Evolutionary conservation across 352 stramenopile species (phyloP), one percentile per base, ranked within the genome.

Genomic region (Phytophthora nicotianae): DNA sequence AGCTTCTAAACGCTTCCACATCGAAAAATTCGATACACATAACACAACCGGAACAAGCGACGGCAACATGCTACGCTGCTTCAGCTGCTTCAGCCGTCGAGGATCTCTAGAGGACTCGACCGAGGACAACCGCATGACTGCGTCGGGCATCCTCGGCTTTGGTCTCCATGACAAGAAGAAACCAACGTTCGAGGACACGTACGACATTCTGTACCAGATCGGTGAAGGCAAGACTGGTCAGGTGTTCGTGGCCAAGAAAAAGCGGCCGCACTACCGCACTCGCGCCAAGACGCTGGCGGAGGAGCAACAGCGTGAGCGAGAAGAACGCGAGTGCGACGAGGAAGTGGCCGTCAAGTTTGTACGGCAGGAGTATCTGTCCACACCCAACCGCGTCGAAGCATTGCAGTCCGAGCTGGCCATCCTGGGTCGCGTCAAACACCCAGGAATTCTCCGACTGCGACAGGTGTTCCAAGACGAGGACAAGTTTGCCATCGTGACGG

Each of bases 141-240:
- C 42, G 16, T 60, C 59, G 3, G 53, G 35, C 26, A 46, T 61
- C 17, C 47, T 66, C 27, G 55, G 41, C 11, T 14, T 53, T 42
- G 33, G 24, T 21, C 50, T 64, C 26, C 47, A 52, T 38, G 47
- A 70, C 58, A 72, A 70, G 45, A 62, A 67, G 59, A 37, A 66
- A 35, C 43, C 54, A 16, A 46, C 54, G n/a, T 83, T 90, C 16
- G 81, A 91, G 37, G 68, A 79, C 17, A 69, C 77, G 11, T 95
- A 93, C 74, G 83, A 93, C 56, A 70, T 78, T 33, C 56, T 87
- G 57, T 72, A 90, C 46, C 67, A 88, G 45, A 71, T 95, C 38
- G 86, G 86, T 33, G 78, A 91, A 38, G 86, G 86, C 61, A 93
- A 95, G 68, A 95, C 84, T 1, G 83, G 77, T 11, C 72, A 81